Evolutionary conservation across 2,329 filamentous ascomycete species (phyloP), one percentile per base, ranked within the genome.

Genomic region (Stachybotrys chartarum): DNA sequence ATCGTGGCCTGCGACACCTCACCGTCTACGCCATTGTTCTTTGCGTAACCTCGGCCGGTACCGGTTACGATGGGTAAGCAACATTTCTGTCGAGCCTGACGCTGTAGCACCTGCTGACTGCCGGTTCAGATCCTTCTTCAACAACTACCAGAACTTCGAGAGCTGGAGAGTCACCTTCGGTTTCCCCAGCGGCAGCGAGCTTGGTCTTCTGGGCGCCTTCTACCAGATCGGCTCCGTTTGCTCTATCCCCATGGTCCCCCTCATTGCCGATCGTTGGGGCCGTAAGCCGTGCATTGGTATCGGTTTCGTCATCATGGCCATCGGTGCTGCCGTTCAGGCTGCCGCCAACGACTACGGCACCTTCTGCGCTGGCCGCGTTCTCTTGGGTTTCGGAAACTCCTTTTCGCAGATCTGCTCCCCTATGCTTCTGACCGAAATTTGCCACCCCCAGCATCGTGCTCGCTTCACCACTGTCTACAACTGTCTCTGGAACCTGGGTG

Each of bases 401-500:
- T 71, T 87, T 52, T 75, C 83, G 0, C 84, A 87, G 61, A 81
- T 85, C 71, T 78, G 81, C 6, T 84, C 83, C 12, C 84, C 84
- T 3, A 74, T 87, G 52, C 75, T 87, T 7, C 75, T 87, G 11
- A 83, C 82, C 6, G 85, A 88, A 72, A 78, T 88, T 57, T 83
- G 80, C 70, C 85, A 88, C 64, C 84, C 85, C 30, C 85, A 87
- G 64, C 84, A 88, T 64, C 81, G 85, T 64, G 84, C 79, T 31
- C 80, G 79, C 30, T 77, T 87, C 51, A 87, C 84, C 1, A 77
- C 84, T 11, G 76, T 87, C 56, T 87, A 87, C 70, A 87, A 88
- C 68, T 86, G 82, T 61, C 69, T 87, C 53, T 88, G 84, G 84
- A 85, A 86, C 65, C 67, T 84, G 54, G 83, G 82, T 35, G 74